Percentiles rank a stretch among this genome's conserved stretches.
phyloP scores from a whole-genome alignment of 2,329 filamentous ascomycete species.

The Trichophyton mentagrophytes region DNA sequence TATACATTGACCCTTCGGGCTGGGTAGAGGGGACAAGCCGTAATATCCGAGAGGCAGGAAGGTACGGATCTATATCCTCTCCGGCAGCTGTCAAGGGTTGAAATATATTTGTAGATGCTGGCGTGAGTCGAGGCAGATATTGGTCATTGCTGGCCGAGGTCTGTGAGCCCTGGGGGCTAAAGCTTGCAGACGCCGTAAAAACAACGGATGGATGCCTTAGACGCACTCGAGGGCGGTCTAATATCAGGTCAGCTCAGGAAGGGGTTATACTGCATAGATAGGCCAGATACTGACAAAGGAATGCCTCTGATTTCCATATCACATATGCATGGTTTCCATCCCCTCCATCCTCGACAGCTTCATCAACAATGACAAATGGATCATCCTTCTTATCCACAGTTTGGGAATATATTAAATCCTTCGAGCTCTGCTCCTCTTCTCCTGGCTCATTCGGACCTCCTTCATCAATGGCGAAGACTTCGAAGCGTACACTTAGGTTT shows the following conservation, averaged over 20 bases:
- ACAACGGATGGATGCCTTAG: slow-evolving; percentile 45
- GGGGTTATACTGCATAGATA: not conserved
- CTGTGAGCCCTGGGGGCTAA: slow-evolving; percentile 33
- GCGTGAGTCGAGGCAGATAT: slow-evolving; percentile 42
- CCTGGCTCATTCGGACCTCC: slow-evolving; percentile 30
- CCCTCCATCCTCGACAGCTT: slow-evolving; percentile 28
- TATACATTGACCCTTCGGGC: slow-evolving; percentile 38
- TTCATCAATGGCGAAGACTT: slow-evolving; percentile 35
- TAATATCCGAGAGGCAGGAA: slow-evolving; percentile 46
- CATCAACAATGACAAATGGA: slow-evolving; percentile 34
- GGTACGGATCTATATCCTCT: slow-evolving; percentile 33
- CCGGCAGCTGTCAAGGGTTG: slow-evolving; percentile 40
- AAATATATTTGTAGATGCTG: slow-evolving; percentile 46
- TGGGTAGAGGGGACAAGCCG: slow-evolving; percentile 43
- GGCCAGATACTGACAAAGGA: slow-evolving; percentile 25
- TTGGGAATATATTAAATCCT: slow-evolving; percentile 34
- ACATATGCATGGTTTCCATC: slow-evolving; percentile 30
- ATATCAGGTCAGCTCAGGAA: not conserved
- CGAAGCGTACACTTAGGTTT: slow-evolving; percentile 38
- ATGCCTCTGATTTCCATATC: slow-evolving; percentile 34
- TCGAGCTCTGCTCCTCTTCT: slow-evolving; percentile 20
- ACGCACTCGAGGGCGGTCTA: slow-evolving; percentile 37
- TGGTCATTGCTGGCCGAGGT: slow-evolving; percentile 33
- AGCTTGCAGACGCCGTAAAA: slow-evolving; percentile 38
- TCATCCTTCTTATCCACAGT: slow-evolving; percentile 28